These are phyloP conservation scores for Chlamydomonas reinhardtii DNA, from an alignment of 163 green algal species.

Conservation along the genomic window DNA sequence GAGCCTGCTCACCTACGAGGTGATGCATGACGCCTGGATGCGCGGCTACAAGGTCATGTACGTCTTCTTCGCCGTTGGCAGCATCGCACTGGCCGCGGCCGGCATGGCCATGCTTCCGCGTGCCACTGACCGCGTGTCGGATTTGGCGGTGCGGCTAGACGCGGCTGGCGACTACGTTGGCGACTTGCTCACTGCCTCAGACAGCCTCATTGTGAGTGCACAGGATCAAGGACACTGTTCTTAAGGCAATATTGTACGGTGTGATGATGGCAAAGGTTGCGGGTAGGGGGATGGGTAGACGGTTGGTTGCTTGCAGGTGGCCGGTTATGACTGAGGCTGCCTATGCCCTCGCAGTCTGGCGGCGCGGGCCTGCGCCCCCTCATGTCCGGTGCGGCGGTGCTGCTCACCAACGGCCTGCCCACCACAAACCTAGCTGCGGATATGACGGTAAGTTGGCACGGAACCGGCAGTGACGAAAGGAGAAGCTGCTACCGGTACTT, in stretches of 20 bases:
- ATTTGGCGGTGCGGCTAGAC: conserved; percentile 13
- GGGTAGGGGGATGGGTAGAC: too few species aligned
- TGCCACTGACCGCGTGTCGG: neutral
- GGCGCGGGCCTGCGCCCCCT: neutral
- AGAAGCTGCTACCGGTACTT: too few species aligned
- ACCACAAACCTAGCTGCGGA: neutral
- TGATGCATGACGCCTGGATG: conserved; percentile 43
- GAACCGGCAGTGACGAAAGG: too few species aligned
- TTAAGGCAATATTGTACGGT: too few species aligned
- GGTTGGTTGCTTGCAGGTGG: too few species aligned
- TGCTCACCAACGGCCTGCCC: neutral
- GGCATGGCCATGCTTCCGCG: conserved; percentile 4
- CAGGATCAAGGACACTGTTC: too few species aligned
- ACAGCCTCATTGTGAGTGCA: neutral
- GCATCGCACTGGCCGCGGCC: neutral
- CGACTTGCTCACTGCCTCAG: neutral
- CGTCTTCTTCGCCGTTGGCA: conserved; percentile 11
- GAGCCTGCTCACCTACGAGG: neutral
- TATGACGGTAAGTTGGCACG: neutral
- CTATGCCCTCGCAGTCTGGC: too few species aligned
- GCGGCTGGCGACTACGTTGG: neutral
- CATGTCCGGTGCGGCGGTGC: neutral
- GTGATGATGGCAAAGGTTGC: too few species aligned
- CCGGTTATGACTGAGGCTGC: too few species aligned
- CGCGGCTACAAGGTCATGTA: conserved; percentile 24